Evolutionary conservation across 202 grass and related monocot species (phyloP).

Genomic region (Dendrocalamus latiflorus): DNA sequence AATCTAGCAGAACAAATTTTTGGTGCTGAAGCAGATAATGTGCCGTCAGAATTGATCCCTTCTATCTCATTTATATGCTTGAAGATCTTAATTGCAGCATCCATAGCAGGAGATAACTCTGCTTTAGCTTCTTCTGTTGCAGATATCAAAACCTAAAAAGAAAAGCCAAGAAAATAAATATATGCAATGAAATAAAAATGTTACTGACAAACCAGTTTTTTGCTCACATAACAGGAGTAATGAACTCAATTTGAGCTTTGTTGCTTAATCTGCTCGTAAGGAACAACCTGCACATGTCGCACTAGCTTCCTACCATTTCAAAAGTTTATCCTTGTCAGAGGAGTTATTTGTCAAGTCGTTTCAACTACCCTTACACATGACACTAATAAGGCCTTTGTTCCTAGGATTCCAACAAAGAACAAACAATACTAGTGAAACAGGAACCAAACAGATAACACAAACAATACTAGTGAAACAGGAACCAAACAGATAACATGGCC

Average conservation of each 20-base stretch:
- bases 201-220: background rate
- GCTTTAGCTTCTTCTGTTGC: conserved; percentile 67
- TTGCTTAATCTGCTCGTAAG: background rate
- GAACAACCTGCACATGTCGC: background rate
- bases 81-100: conserved; percentile 70
- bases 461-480: background rate
- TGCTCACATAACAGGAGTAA: background rate
- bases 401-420: background rate
- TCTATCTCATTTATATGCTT: conserved; percentile 51
- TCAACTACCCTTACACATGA: background rate
- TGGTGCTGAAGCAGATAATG: conserved; percentile 22
- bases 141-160: conserved; percentile 60
- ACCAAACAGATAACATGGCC: background rate
- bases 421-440: background rate
- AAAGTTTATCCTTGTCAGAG: background rate
- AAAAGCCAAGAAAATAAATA: background rate
- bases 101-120: conserved; percentile 68
- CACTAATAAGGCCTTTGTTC: background rate
- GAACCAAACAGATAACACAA: background rate
- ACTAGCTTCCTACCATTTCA: background rate
- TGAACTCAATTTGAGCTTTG: background rate
- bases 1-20: conserved; percentile 53
- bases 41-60: conserved; percentile 30
- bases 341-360: background rate
- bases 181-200: background rate